These are phyloP conservation scores for Macrolepiota dolichaula DNA, from an alignment of 768 basidiomycete genomes.

Conservation along the genomic window DNA sequence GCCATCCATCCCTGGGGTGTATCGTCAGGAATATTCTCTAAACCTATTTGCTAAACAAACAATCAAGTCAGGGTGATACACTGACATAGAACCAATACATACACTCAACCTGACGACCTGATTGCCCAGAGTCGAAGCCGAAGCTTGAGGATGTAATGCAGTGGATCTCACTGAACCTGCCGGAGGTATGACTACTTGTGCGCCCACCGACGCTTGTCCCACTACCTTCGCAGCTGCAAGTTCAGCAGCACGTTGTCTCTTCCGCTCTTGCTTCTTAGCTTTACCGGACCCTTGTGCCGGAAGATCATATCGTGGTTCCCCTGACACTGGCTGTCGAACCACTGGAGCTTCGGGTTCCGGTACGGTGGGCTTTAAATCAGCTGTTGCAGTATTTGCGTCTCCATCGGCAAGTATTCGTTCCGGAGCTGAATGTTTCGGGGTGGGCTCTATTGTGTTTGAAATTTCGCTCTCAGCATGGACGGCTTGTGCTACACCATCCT, in stretches of 20 bases:
- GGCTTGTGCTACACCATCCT: background rate
- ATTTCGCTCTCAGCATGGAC: background rate
- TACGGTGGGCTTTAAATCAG: background rate
- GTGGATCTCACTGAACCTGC: background rate
- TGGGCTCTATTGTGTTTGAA: background rate
- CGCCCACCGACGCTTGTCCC: background rate
- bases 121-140: background rate
- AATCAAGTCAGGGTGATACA: background rate
- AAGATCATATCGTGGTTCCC: background rate
- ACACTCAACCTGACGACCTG: background rate
- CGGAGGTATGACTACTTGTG: background rate
- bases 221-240: background rate
- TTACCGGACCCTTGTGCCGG: background rate
- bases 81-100: background rate
- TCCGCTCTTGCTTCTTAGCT: background rate
- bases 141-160: background rate
- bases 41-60: background rate
- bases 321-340: background rate
- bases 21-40: background rate
- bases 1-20: constrained; percentile 4
- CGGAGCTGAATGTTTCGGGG: background rate
- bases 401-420: background rate
- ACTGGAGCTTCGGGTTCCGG: background rate
- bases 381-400: background rate
- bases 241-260: background rate